Evolutionary conservation across 2,329 filamentous ascomycete species (phyloP), one percentile per base, ranked within the genome.

Genomic region (Cladophialophora yegresii): DNA sequence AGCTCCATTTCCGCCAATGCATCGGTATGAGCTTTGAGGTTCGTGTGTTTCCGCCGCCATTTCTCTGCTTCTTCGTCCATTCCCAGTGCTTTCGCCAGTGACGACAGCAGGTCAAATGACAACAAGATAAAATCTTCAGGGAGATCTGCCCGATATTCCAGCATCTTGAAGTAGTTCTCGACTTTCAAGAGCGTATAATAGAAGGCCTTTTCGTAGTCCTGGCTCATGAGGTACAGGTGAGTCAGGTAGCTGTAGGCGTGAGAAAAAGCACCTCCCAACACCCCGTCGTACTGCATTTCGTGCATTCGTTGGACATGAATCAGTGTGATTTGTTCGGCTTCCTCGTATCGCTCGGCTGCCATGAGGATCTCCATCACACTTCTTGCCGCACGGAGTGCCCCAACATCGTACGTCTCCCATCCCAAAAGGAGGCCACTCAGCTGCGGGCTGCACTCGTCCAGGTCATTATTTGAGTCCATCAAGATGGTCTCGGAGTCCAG

Each of bases 81-180:
- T 7, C 9, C 13, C 2, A 61, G 58, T 23, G 5, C 26, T 9
- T 28, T 13, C 49, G 58, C 58, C 62, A 96, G 87, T 77, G 95
- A 85, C 77, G 96, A 91, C 23, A 96, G 84, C 16, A 54, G 26
- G 20, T 47, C 13, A 36, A 30, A 61, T 12, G 58, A 40, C 13
- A 32, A 40, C 22, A 61, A 43, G 45, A 54, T 51, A 5, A 51
- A 61, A 23, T 55, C 50, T 20, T 61, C 58, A 13, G 50, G 50
- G 7, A 61, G 49, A 23, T 54, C 58, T 4, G 12, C 20, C 16
- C 50, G 49, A 43, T 47, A 49, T n/a, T 2, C 50, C 7, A 61
- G 50, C 49, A 61, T 13, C 12, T 43, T 13, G 50, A 55, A 54
- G 50, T 54, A 47, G 28, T 61, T 54, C 4, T 61, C 58, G 10